Conservation (phyloP, 495 filamentous ascomycete genomes). For the Lindgomyces ingoldianus region DNA sequence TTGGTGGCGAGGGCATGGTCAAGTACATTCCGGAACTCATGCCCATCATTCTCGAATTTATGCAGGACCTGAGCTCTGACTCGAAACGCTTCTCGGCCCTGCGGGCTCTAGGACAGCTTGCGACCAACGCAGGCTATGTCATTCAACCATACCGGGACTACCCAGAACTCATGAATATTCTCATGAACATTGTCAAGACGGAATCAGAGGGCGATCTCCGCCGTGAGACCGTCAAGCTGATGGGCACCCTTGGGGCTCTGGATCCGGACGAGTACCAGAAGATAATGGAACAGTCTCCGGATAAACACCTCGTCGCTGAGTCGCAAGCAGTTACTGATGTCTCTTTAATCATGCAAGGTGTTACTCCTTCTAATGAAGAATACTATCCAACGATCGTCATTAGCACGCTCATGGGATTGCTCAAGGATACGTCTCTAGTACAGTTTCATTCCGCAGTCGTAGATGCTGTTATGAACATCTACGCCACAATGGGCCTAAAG, state of each 20-base stretch:
- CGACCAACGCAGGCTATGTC: constrained; percentile 94
- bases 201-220: constrained; percentile 80
- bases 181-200: constrained; percentile 90
- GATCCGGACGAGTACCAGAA: constrained; percentile 93
- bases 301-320: constrained; percentile 62
- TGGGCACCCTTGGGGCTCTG: constrained; percentile 93
- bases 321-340: constrained; percentile 82
- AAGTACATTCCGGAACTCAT: constrained; percentile 85
- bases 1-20: constrained; percentile 88
- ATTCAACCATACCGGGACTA: constrained; percentile 96
- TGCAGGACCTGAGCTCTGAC: constrained; percentile 89
- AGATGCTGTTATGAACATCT: constrained; percentile 97
- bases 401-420: constrained; percentile 84
- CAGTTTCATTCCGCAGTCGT: constrained; percentile 95
- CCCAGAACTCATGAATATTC: constrained; percentile 83
- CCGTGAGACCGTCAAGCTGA: constrained; percentile 91
- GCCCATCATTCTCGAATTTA: constrained; percentile 87
- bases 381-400: constrained; percentile 99
- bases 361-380: constrained; percentile 96
- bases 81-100: constrained; percentile 88
- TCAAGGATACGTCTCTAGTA: constrained; percentile 82
- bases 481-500: constrained; percentile 90
- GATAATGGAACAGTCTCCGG: constrained; percentile 57
- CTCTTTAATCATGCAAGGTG: constrained; percentile 92
- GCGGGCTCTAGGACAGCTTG: constrained; percentile 85